Evolutionary conservation across 2,329 filamentous ascomycete species (phyloP), one percentile per base, ranked within the genome.

Genomic region (Calonectria multiphialidica): DNA sequence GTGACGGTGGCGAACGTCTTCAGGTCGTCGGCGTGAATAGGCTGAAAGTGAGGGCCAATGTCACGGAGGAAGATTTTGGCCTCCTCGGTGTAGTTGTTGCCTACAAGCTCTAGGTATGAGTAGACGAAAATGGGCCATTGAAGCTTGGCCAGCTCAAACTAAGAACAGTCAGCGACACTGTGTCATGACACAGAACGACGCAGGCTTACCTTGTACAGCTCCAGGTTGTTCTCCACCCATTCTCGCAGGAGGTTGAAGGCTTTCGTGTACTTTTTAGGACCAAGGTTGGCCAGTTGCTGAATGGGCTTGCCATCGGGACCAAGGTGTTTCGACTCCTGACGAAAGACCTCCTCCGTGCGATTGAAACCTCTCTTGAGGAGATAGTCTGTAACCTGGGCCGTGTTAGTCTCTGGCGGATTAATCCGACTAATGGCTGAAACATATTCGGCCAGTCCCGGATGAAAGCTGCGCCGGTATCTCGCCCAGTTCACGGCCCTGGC

Each of bases 81-180:
- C 71, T 98, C 95, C 45, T 90, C 90, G 1, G 90, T 86, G 77
- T 93, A 95, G 74, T 91, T 92, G 72, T 95, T 91, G 40, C 88
- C 88, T 33, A 97, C 90, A 68, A 98, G 90, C 70, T 95, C 92
- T 30, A 99, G 87, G 81, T 94, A 98, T 0, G 95, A 97, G 83
- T 99, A 98, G 63, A 98, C 94, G 80, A 98, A 98, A 0, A 97
- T 86, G 0, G 97, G 97, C 95, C 97, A 99, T 18, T 98, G 86
- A 5, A 98, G 87, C 76, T 97, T 95, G 71, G 91, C 90, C 3
- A 99, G 88, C 85, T 99, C 97, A 53, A 96, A 95, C 91, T 96
- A 74, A 15, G 8, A 71, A 53, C 2, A n/a, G 62, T 80, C 42
- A 82, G 77, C 25, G 33, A 75, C 49, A 16, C 16, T 33, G 6